Evolutionary conservation across 495 filamentous ascomycete genomes (phyloP), one percentile per base, ranked within the genome.

Genomic region (Xylaria flabelliformis): DNA sequence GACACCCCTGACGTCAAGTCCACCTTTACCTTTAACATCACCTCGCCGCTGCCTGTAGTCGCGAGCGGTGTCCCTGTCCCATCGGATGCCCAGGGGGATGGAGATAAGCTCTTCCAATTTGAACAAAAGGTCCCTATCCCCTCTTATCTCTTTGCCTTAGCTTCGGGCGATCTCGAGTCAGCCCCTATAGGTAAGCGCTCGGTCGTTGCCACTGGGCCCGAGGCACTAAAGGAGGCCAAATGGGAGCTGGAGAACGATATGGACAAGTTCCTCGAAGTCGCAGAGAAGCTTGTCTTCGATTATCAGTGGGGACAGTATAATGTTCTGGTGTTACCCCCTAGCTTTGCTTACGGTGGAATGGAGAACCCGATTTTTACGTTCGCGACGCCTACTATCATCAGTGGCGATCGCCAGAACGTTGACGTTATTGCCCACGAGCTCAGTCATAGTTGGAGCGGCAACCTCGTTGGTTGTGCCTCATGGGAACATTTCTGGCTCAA

Each of bases 401-500:
- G 90, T 41, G 94, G 94, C 62, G 96, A 99, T 75, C 90, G 94
- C 32, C 91, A 97, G 75, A 99, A 99, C 74, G 87, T 99, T 6
- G 95, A 97, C 82, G 95, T 98, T 21, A 98, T 99, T 80, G 95
- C 96, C 3, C 95, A 99, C 78, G 95, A 99, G 81, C 86, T 99
- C 29, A 86, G 90, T 62, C 95, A 98, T 80, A 92, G 89, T 76
- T 98, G 95, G 94, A 95, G 92, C 74, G 96, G 95, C 17, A 99
- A 99, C 76, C 82, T 98, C 4, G 96, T 98, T 10, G 94, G 91
- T 8, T 95, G 92, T 77, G 90, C 91, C 67, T 94, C 90, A 42
- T 99, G 96, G 96, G 94, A 98, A 80, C 95, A 99, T 76, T 98
- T 97, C 84, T 88, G 74, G 75, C 84, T 80, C 21, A 69, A 64